These are phyloP conservation scores for Coemansia sp. DNA, from an alignment of 192 early-diverging fungal species.

Conservation along the genomic window DNA sequence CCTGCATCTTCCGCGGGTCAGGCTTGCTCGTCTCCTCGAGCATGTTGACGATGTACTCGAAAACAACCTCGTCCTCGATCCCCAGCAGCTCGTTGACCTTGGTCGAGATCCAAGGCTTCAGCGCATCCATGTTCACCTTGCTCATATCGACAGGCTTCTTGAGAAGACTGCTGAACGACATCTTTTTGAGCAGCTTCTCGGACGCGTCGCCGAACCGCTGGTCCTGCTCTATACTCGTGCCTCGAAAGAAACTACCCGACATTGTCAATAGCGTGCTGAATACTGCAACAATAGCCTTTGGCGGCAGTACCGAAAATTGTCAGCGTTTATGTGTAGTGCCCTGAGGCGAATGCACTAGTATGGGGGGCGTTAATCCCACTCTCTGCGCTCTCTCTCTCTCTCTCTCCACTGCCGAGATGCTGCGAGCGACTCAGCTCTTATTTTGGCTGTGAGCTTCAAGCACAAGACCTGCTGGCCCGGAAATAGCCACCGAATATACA, in stretches of 20 bases:
- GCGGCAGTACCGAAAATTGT: too few species aligned
- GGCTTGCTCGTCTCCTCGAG: conserved; percentile 67
- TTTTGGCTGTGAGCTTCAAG: too few species aligned
- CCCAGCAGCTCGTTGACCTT: conserved; percentile 71
- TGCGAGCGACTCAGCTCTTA: too few species aligned
- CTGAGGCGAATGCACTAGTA: too few species aligned
- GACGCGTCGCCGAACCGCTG: conserved; percentile 38
- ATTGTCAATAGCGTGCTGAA: too few species aligned
- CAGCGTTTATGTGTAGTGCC: too few species aligned
- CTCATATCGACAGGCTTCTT: conserved; percentile 56
- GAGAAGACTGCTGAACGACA: conserved; percentile 15
- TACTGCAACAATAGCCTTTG: too few species aligned
- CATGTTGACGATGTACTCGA: conserved; percentile 79
- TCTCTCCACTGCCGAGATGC: too few species aligned
- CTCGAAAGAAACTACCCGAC: conserved; percentile 33
- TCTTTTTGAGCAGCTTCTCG: conserved; percentile 19
- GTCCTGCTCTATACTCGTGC: conserved; percentile 43
- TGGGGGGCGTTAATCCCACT: too few species aligned
- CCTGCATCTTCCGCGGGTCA: conserved; percentile 89
- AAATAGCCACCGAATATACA: too few species aligned
- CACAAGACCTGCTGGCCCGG: too few species aligned
- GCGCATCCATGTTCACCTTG: conserved; percentile 82
- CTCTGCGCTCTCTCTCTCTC: too few species aligned
- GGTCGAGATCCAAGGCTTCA: conserved; percentile 83
- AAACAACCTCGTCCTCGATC: conserved; percentile 90